Base-by-base conservation (phyloP, 257 asterid species). In the Coffea canephora region DNA sequence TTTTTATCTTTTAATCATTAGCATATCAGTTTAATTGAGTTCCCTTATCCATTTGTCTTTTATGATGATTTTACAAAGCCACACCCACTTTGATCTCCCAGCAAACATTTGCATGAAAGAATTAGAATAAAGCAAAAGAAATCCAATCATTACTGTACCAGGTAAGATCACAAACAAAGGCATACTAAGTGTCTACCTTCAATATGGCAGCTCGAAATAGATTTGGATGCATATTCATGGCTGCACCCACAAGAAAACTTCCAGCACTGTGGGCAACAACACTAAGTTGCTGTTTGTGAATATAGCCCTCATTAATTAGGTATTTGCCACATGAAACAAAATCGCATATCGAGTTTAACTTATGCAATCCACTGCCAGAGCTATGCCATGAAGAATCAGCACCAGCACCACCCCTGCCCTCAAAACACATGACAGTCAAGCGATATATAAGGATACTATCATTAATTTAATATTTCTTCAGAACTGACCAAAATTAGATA, bases 191-290 rank as follows among this genome's bases (percentile, higher is more conserved):
- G 76, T 69, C n/a, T 54, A 92, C 99, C 97, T 95, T 92, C 85
- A 93, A 87, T 78, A 95, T 88, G 75, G 92, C 96, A 73, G 96
- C 93, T 82, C 80, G 92, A 85, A 95, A 93, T 34, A 95, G 85
- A 69, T 85, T 66, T 25, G 99, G 98, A 74, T 84, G 89, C 94
- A 89, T 87, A 82, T 91, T 93, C 74, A 90, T 80, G 36, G 98
- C 94, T 64, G 99, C 97, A n/a, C 97, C 93, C 3, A 88, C 91
- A 34, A 93, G 92, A 78, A 95, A 89, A 82, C 93, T 83, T 52
- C 99, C 99, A 13, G 99, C 99, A 83, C 99, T 95, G 50, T 79
- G 82, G 76, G 95, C 96, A 73, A 86, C 19, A 71, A 97, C 97
- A 72, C 93, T 76, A 67, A 95, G 90, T 87, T 81, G 89, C 9